Evolutionary conservation across 2,329 filamentous ascomycete species (phyloP), one percentile per base, ranked within the genome.

Genomic region (Chalaropsis thielavioides): DNA sequence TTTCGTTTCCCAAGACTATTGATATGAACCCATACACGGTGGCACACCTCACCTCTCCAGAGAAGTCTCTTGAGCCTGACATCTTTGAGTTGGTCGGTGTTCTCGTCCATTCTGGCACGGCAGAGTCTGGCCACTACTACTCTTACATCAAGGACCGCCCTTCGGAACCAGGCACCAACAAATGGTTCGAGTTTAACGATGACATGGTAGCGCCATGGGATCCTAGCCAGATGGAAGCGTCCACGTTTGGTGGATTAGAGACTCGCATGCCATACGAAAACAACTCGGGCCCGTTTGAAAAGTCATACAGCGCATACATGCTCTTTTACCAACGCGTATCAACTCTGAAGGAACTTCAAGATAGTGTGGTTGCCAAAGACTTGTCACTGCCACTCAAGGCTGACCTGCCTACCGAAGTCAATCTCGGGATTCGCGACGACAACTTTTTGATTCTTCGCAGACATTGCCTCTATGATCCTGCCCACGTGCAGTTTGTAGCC

Each of bases 91-190:
- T 99, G 2, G 92, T 96, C n/a, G 94, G 94, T 2, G 84, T 99
- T 58, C 83, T 99, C 19, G 90, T 99, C 1, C 94, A 99, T 73
- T 88, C 89, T 15, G 94, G 94, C 17, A 95, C 89, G 2, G 91
- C 92, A 13, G 90, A 96, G 72, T 92, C 90, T 35, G 94, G 94
- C 0, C 94, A 99, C 73, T 99, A 99, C 75, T 97, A 96, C 75
- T 97, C 92, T 0, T 97, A 91, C 73, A 90, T 95, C 68, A 88
- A 90, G 63, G 88, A 96, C 73, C 83, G 91, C 19, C 84, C 89
- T 22, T 79, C 76, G 17, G 75, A 80, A 22, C 73, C 73, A 15
- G 73, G 76, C 41, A 73, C 73, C 3, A 76, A 77, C 11, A 76
- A 77, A 4, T 99, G 94, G 94, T 81, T 95, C 10, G 90, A 96